These are phyloP conservation scores for Hypomyces rosellus DNA, from an alignment of 2,329 filamentous ascomycete species.

Conservation along the genomic window DNA sequence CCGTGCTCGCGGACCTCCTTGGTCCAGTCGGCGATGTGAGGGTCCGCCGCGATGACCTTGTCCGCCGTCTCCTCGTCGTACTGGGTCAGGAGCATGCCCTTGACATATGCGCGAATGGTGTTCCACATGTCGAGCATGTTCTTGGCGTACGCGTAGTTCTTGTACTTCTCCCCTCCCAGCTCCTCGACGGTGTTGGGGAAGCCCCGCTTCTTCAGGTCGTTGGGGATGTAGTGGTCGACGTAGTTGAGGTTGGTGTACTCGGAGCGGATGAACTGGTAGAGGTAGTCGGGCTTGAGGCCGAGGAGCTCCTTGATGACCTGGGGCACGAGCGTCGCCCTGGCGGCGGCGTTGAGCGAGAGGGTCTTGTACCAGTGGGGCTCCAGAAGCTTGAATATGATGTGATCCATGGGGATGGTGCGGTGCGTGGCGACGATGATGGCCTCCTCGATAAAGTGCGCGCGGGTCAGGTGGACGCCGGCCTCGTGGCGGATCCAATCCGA, in stretches of 20 bases:
- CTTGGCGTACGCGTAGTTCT: slow-evolving; percentile 43
- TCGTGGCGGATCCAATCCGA: slow-evolving; percentile 45
- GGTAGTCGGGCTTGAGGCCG: slow-evolving; percentile 32
- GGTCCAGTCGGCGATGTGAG: slow-evolving; percentile 33
- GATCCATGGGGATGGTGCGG: slow-evolving; percentile 34
- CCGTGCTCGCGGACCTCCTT: slow-evolving; percentile 34
- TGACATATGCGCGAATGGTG: slow-evolving; percentile 35
- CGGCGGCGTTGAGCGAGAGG: slow-evolving; percentile 42
- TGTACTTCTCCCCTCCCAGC: slow-evolving; percentile 31
- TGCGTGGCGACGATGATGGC: slow-evolving; percentile 40
- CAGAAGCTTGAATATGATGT: slow-evolving; percentile 37
- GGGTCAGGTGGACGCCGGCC: slow-evolving; percentile 37
- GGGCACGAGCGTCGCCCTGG: slow-evolving; percentile 37
- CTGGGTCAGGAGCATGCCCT: slow-evolving; percentile 28
- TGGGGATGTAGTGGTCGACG: slow-evolving; percentile 37
- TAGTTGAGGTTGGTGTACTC: slow-evolving; percentile 41
- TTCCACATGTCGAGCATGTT: slow-evolving; percentile 41
- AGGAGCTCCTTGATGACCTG: slow-evolving; percentile 36
- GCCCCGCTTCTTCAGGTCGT: slow-evolving; percentile 36
- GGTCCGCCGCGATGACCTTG: slow-evolving; percentile 17
- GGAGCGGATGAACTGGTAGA: slow-evolving; percentile 31
- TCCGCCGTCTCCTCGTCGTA: slow-evolving; percentile 26
- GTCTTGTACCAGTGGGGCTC: slow-evolving; percentile 46
- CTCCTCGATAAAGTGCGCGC: slow-evolving; percentile 43
- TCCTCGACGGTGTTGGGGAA: slow-evolving; percentile 31